phyloP scores from a whole-genome alignment of 2,329 filamentous ascomycete genomes.

The Aspergillus sergii region DNA sequence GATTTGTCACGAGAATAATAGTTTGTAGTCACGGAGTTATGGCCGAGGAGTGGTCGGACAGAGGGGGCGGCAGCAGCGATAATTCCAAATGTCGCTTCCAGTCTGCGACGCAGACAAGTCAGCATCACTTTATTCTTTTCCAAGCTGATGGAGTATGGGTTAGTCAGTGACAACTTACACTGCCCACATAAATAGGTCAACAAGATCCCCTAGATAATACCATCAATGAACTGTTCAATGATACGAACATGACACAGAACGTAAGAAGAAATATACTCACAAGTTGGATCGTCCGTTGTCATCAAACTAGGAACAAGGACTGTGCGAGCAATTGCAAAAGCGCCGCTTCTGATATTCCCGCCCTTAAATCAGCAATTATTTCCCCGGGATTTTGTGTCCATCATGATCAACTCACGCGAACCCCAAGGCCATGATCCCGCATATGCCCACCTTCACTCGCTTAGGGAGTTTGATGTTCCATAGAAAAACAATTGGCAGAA shows the following conservation, averaged over 20 bases:
- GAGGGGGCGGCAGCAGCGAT: slow-evolving; percentile 8
- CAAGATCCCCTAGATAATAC: slow-evolving; percentile 7
- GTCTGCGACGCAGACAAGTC: background rate
- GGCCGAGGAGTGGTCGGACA: slow-evolving; percentile 5
- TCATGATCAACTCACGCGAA: slow-evolving; percentile 7
- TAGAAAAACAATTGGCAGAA: slow-evolving; percentile 5
- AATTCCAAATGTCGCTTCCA: slow-evolving; percentile 5
- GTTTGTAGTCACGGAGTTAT: slow-evolving; percentile 7
- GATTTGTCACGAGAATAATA: slow-evolving; percentile 6
- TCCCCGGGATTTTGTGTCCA: no score
- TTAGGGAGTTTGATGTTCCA: slow-evolving; percentile 9
- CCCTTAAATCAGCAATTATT: background rate
- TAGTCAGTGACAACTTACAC: background rate
- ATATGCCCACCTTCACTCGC: slow-evolving; percentile 7
- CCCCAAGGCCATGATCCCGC: slow-evolving; percentile 5
- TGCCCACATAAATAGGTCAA: slow-evolving; percentile 9
- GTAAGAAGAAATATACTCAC: background rate
- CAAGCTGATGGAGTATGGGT: background rate
- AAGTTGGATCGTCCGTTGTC: slow-evolving; percentile 6
- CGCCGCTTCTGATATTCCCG: background rate
- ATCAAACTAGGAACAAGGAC: slow-evolving; percentile 1
- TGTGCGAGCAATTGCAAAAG: slow-evolving; percentile 6
- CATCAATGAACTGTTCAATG: background rate
- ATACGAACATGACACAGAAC: background rate
- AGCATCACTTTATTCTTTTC: background rate